These are phyloP conservation scores for Xylaria sp. DNA, from an alignment of 2,329 filamentous ascomycete species.

Conservation along the genomic window DNA sequence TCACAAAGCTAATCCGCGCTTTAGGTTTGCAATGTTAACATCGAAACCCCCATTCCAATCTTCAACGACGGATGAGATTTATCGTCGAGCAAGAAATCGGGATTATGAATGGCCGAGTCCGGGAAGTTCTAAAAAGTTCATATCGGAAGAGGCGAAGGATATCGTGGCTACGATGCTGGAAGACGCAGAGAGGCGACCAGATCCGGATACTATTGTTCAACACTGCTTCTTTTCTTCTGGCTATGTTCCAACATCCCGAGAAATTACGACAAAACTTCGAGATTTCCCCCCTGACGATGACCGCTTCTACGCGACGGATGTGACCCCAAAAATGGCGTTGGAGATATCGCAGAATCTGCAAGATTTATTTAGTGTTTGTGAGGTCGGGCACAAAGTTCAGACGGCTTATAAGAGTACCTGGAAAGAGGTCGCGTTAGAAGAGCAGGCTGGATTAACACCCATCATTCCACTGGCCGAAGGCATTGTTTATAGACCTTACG, in stretches of 20 bases:
- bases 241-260: conserved; percentile 72
- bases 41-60: conserved; percentile 98
- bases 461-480: conserved; percentile 69
- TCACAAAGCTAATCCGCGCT: conserved; percentile 37
- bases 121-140: conserved; percentile 73
- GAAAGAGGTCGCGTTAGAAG: conserved; percentile 74
- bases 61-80: conserved; percentile 86
- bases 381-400: conserved; percentile 63
- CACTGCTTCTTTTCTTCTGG: conserved; percentile 83
- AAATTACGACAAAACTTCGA: conserved; percentile 68
- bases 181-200: conserved; percentile 77
- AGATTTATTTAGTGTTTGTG: conserved; percentile 67
- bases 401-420: conserved; percentile 66
- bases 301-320: conserved; percentile 65
- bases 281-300: conserved; percentile 66
- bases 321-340: conserved; percentile 57
- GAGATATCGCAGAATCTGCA: conserved; percentile 63
- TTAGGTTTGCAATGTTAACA: conserved; percentile 92
- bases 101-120: conserved; percentile 83
- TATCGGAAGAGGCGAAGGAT: conserved; percentile 80
- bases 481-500: conserved; percentile 72
- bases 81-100: conserved; percentile 73
- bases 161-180: conserved; percentile 80
- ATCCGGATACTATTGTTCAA: conserved; percentile 80
- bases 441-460: conserved; percentile 72